phyloP scores from a whole-genome alignment of 2,329 filamentous ascomycete species.

The Talaromyces sp. region DNA sequence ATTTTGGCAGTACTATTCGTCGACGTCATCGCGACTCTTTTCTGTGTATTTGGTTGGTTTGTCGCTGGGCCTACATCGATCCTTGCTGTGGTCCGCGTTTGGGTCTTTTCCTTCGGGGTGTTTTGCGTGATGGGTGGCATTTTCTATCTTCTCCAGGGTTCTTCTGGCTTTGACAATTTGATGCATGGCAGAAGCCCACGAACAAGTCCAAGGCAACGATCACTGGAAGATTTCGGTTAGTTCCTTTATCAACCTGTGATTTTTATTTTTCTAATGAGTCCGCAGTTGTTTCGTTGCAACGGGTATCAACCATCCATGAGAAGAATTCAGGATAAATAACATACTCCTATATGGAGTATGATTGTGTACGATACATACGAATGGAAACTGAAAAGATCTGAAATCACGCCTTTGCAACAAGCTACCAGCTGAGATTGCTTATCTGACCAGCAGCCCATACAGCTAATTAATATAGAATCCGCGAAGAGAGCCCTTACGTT shows the following conservation, averaged over 20 bases:
- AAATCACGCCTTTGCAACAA: background rate
- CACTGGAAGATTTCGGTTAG: slow-evolving; percentile 85
- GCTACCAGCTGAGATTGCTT: too few species aligned
- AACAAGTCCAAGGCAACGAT: slow-evolving; percentile 77
- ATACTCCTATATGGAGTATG: background rate
- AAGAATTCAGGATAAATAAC: slow-evolving; percentile 63
- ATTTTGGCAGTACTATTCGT: slow-evolving; percentile 73
- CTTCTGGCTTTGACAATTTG: slow-evolving; percentile 78
- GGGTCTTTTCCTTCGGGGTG: slow-evolving; percentile 86
- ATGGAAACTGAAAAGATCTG: background rate
- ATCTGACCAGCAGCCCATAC: too few species aligned
- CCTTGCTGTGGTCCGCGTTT: slow-evolving; percentile 81
- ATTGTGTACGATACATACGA: background rate
- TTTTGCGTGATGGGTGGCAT: slow-evolving; percentile 77
- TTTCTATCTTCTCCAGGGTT: slow-evolving; percentile 80
- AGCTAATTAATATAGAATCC: too few species aligned
- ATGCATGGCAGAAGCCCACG: slow-evolving; percentile 88
- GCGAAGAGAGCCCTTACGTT: too few species aligned
- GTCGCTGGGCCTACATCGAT: slow-evolving; percentile 67
- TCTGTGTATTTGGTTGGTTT: slow-evolving; percentile 84
- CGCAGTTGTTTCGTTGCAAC: slow-evolving; percentile 79
- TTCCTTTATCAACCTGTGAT: slow-evolving; percentile 21
- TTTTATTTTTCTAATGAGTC: background rate
- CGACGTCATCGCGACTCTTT: slow-evolving; percentile 79
- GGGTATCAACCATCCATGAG: slow-evolving; percentile 88